These are phyloP conservation scores for Dactylellina drechsleri DNA, from an alignment of 2,329 filamentous ascomycete species.

Conservation along the genomic window DNA sequence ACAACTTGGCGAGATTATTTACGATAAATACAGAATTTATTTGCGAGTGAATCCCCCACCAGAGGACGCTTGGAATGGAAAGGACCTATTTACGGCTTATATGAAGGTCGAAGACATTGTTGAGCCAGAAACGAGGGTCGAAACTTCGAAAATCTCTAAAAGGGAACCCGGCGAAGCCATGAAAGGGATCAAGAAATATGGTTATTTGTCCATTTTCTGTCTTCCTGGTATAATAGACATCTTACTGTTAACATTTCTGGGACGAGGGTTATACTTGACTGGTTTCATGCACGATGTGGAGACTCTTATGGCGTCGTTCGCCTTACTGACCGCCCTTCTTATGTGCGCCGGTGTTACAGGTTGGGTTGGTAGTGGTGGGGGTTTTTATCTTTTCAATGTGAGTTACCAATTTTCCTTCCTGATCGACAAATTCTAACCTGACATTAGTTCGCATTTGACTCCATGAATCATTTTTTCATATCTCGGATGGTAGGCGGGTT, in stretches of 20 bases:
- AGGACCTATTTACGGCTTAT: conserved; percentile 61
- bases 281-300: conserved; percentile 67
- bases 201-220: conserved; percentile 71
- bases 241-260: conserved; percentile 69
- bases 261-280: conserved; percentile 71
- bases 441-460: conserved; percentile 61
- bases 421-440: conserved; percentile 61
- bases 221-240: conserved; percentile 73
- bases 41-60: conserved; percentile 59
- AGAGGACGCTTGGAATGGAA: conserved; percentile 56
- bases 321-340: conserved; percentile 70
- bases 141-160: conserved; percentile 7
- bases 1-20: conserved; percentile 64
- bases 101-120: conserved; percentile 58
- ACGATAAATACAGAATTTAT: conserved; percentile 59
- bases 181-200: conserved; percentile 65
- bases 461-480: conserved; percentile 63
- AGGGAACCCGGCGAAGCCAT: conserved; percentile 24
- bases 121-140: conserved; percentile 40
- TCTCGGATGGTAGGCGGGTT: conserved; percentile 66
- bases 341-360: conserved; percentile 71
- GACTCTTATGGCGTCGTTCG: conserved; percentile 68
- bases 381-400: conserved; percentile 68
- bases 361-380: conserved; percentile 72
- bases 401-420: conserved; percentile 59